phyloP scores from a whole-genome alignment of 192 early-diverging fungal genomes.

The Phlyctochytrium planicorne region DNA sequence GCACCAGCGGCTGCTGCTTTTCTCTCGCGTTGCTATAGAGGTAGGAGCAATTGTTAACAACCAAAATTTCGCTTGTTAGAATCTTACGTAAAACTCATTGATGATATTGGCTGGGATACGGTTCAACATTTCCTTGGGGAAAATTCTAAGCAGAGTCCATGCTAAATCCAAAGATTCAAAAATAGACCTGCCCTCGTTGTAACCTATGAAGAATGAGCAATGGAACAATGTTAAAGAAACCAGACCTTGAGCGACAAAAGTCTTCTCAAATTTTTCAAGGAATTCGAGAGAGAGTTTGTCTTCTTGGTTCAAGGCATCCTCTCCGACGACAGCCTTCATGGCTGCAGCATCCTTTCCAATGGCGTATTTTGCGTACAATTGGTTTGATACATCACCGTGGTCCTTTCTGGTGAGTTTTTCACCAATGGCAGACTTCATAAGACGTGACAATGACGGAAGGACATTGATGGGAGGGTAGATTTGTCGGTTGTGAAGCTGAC shows the following conservation, averaged over 20 bases:
- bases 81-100: slow-evolving; percentile 78
- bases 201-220: slow-evolving; percentile 44
- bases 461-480: slow-evolving; percentile 99
- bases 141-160: slow-evolving; percentile 98
- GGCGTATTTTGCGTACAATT: slow-evolving; percentile 99
- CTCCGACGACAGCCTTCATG: slow-evolving; percentile 99
- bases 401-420: slow-evolving; percentile 97
- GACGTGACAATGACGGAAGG: slow-evolving; percentile 93
- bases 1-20: slow-evolving; percentile 2
- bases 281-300: slow-evolving; percentile 98
- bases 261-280: slow-evolving; percentile 98
- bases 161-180: slow-evolving; percentile 96
- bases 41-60: background rate
- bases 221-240: background rate
- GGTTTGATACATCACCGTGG: slow-evolving; percentile 99
- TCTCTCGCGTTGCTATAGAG: slow-evolving; percentile 29
- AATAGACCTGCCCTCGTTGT: slow-evolving; percentile 94
- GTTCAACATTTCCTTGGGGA: slow-evolving; percentile 99
- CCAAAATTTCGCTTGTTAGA: too few species aligned
- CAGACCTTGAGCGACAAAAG: slow-evolving; percentile 90
- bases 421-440: slow-evolving; percentile 99
- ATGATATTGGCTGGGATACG: slow-evolving; percentile 96
- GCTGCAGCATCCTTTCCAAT: slow-evolving; percentile 98
- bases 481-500: slow-evolving; percentile 96
- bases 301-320: slow-evolving; percentile 97